These are phyloP conservation scores for Lachnellula subtilissima DNA, from an alignment of 2,329 filamentous ascomycete species.

Conservation along the genomic window DNA sequence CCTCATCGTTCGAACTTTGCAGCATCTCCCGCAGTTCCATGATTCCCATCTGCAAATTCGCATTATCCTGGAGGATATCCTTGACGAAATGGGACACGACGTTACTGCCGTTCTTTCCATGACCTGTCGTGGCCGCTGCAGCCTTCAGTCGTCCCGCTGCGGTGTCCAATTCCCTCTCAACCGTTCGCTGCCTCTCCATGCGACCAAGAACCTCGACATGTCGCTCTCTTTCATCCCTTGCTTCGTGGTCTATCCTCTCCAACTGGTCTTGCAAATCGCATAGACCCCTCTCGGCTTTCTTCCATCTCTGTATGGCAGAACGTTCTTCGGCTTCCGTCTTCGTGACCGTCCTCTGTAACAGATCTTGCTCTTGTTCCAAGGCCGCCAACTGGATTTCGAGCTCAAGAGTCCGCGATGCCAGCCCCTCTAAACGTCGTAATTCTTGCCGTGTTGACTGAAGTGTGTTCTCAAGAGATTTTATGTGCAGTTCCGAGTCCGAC, in stretches of 20 bases:
- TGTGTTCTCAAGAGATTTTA: conserved; percentile 70
- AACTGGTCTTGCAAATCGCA: conserved; percentile 79
- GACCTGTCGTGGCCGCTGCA: conserved; percentile 56
- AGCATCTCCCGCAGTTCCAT: conserved; percentile 88
- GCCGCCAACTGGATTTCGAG: conserved; percentile 75
- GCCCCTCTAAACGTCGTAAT: conserved; percentile 66
- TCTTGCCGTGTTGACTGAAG: conserved; percentile 74
- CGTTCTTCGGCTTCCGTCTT: conserved; percentile 69
- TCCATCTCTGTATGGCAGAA: conserved; percentile 77
- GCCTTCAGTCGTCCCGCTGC: conserved; percentile 77
- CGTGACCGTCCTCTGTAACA: conserved; percentile 62
- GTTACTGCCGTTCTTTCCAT: conserved; percentile 53
- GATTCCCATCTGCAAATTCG: conserved; percentile 86
- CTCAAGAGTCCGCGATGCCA: conserved; percentile 69
- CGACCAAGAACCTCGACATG: conserved; percentile 76
- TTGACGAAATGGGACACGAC: conserved; percentile 96
- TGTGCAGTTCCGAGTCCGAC: conserved; percentile 71
- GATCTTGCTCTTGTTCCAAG: conserved; percentile 76
- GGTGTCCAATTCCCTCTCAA: conserved; percentile 76
- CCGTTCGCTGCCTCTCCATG: conserved; percentile 76
- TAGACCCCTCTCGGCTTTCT: conserved; percentile 75
- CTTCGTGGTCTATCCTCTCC: conserved; percentile 81
- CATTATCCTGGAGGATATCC: conserved; percentile 92
- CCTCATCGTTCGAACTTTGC: conserved; percentile 87
- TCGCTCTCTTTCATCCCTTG: conserved; percentile 71